phyloP scores from a whole-genome alignment of 2,329 filamentous ascomycete species.

The Biscogniauxia marginata region DNA sequence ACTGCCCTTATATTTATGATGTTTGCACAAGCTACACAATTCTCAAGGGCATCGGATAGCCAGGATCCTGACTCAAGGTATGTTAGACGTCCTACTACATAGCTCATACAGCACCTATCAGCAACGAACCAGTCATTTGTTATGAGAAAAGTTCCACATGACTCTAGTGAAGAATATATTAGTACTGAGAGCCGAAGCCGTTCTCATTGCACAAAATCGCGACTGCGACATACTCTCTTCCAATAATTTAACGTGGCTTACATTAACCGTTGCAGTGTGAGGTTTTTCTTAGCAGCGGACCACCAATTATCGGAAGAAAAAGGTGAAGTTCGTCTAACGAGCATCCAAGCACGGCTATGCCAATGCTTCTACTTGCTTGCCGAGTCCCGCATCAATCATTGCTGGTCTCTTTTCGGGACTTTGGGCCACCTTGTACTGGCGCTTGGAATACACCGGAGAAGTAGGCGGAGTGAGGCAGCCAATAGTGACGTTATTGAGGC shows the following conservation, averaged over 20 bases:
- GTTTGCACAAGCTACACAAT: conserved; percentile 49
- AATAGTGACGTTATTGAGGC: conserved; percentile 34
- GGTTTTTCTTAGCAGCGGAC: conserved; percentile 22
- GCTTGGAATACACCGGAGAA: conserved; percentile 40
- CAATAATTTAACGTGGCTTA: not conserved
- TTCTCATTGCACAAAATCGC: not conserved
- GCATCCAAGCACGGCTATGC: conserved; percentile 32
- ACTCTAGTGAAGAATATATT: not conserved
- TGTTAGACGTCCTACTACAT: conserved; percentile 6
- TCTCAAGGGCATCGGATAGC: conserved; percentile 35
- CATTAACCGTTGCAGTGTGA: conserved; percentile 9
- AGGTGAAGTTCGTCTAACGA: conserved; percentile 29
- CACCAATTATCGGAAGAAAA: conserved; percentile 27
- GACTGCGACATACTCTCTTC: not conserved
- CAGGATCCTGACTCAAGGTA: conserved; percentile 28
- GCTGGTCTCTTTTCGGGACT: conserved; percentile 47
- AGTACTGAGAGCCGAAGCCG: not conserved
- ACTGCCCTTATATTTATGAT: conserved; percentile 38
- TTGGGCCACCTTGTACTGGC: conserved; percentile 38
- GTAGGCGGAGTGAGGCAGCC: conserved; percentile 19
- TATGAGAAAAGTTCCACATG: conserved; percentile 39
- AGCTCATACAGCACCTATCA: not conserved
- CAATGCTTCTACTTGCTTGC: conserved; percentile 46
- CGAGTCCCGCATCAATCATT: conserved; percentile 46
- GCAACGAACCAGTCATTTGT: conserved; percentile 6